Evolutionary conservation across 225 moss, liverwort and hornwort genomes (phyloP), one percentile per base, ranked within the genome.

Genomic region (Antitrichia curtipendula): DNA sequence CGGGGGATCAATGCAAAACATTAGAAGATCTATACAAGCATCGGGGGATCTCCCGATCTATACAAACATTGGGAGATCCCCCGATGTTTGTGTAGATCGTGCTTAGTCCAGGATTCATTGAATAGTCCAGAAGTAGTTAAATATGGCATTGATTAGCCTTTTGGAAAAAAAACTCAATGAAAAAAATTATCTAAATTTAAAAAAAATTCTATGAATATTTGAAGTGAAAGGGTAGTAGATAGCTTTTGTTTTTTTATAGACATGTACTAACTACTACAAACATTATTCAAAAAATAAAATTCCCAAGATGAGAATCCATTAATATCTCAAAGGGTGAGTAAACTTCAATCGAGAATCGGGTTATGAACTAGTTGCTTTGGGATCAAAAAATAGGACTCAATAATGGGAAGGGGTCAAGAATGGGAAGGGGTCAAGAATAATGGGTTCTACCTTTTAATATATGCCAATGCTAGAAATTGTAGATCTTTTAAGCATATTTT

Each of bases 401-500:
- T 3, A 70, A 43, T 41, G 27, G 15, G 0, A 1, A 22, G 4
- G 12, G 12, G 2, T 6, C 2, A 2, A 7, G 7, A n/a, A 14
- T 69, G 40, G 15, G 3, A 13, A 40, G 50, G 49, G 49, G 49
- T 49, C 49, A 12, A 15, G 8, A 45, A 45, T 45, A 8, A 8
- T 6, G 45, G 45, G 13, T 69, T 15, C 41, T 41, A 70, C 15
- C 3, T 41, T 15, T 2, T 25, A 14, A 15, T 41, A 15, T 41
- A 69, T 25, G 13, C 13, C 38, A 68, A 2, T 38, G 38, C 12
- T 1, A 4, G 4, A 68, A 38, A 68, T 23, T 38, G 3, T 1
- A 68, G 7, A 66, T 66, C 12, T 38, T n/a, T 65, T 11, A 65
- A 23, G 7, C 13, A 38, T 68, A 68, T 13, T 40, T 68, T 68